Percentiles rank a stretch among this genome's conserved stretches.
These are phyloP conservation scores for Rubus parviflorus DNA, from an alignment of 306 rosid genomes.

Conservation along the genomic window DNA sequence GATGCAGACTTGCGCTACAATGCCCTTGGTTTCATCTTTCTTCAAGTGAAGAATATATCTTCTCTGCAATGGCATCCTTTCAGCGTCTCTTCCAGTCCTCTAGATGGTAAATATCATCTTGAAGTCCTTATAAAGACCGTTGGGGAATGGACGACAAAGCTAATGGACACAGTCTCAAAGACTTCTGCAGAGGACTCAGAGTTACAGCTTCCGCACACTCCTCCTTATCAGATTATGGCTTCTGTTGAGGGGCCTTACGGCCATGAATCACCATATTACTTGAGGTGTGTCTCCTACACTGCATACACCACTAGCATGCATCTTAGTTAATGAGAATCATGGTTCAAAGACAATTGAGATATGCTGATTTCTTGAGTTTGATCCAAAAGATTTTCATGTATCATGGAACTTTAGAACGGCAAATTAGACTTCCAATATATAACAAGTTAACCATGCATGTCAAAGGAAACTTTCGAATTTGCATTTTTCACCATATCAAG, in stretches of 20 bases:
- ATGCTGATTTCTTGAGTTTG: background rate
- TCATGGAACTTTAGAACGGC: background rate
- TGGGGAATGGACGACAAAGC: slow-evolving; percentile 55
- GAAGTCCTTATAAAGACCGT: slow-evolving; percentile 61
- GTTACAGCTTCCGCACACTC: slow-evolving; percentile 15
- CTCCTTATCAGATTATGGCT: slow-evolving; percentile 32
- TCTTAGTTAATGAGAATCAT: background rate
- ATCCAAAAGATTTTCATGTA: background rate
- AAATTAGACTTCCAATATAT: background rate
- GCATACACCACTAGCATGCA: background rate
- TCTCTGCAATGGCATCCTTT: slow-evolving; percentile 77
- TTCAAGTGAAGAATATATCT: slow-evolving; percentile 55
- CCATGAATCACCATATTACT: slow-evolving; percentile 62
- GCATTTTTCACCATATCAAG: background rate
- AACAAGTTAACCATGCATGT: background rate
- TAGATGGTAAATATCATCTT: slow-evolving; percentile 59
- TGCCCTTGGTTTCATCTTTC: slow-evolving; percentile 63
- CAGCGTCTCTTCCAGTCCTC: slow-evolving; percentile 70
- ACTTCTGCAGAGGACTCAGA: slow-evolving; percentile 31
- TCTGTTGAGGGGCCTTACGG: slow-evolving; percentile 77
- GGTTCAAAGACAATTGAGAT: background rate
- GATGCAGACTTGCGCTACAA: slow-evolving; percentile 57
- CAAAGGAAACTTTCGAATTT: background rate
- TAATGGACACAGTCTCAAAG: slow-evolving; percentile 31
- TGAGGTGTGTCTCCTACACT: slow-evolving; percentile 39